A percentile compares a stretch with the other conserved stretches of the same genome.
These are phyloP conservation scores for Maudiozyma humilis DNA, from an alignment of 1,139 yeast genomes.

Conservation along the genomic window DNA sequence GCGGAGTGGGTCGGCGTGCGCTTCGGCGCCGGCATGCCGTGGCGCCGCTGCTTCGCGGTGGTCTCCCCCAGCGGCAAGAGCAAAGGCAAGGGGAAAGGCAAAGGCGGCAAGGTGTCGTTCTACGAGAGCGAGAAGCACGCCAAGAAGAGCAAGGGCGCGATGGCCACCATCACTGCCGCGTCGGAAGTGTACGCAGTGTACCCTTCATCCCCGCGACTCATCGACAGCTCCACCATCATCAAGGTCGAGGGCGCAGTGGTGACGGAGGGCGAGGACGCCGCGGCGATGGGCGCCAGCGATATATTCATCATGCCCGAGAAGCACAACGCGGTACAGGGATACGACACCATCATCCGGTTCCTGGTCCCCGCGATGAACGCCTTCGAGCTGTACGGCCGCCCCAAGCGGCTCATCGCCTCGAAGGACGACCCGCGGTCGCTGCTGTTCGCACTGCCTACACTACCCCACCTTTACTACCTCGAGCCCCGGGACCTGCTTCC, in stretches of 20 bases:
- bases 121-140: constrained; percentile 57
- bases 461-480: constrained; percentile 80
- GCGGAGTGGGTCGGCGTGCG: constrained; percentile 94
- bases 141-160: constrained; percentile 53
- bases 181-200: constrained; percentile 82
- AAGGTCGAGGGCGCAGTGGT: constrained; percentile 77
- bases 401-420: constrained; percentile 79
- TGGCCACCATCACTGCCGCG: constrained; percentile 72
- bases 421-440: constrained; percentile 71
- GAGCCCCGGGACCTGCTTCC: constrained; percentile 48
- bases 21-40: constrained; percentile 95
- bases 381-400: constrained; percentile 85
- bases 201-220: constrained; percentile 72
- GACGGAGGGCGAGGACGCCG: constrained; percentile 51
- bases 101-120: constrained; percentile 47
- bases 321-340: constrained; percentile 89
- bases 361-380: constrained; percentile 79
- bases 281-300: constrained; percentile 56
- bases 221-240: constrained; percentile 80
- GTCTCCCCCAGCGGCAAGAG: constrained; percentile 60
- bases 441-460: constrained; percentile 82
- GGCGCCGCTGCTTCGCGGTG: constrained; percentile 93
- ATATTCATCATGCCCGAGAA: constrained; percentile 91
- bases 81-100: constrained; percentile 47
- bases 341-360: constrained; percentile 84